These are phyloP conservation scores for Vitis rupestris DNA, from an alignment of 164 flowering plant species.

Conservation along the genomic window DNA sequence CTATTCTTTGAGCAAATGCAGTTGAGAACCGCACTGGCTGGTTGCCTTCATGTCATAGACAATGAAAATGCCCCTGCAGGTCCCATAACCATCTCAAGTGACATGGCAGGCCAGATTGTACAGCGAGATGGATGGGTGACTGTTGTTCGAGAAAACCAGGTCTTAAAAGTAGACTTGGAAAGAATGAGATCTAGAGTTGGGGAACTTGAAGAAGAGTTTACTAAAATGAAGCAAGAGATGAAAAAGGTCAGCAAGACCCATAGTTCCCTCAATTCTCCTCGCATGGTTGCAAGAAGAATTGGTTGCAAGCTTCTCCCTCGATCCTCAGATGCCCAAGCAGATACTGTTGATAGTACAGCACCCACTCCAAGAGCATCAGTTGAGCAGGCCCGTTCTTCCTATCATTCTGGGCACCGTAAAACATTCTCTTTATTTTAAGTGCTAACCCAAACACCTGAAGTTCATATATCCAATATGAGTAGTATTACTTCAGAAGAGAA, in stretches of 20 bases:
- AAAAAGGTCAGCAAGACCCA: conserved; percentile 59
- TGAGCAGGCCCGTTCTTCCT: conserved; percentile 49
- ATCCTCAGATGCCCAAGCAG: conserved; percentile 44
- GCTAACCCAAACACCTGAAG: neutral
- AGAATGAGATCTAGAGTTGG: conserved; percentile 75
- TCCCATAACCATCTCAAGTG: conserved; percentile 24
- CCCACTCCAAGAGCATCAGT: conserved; percentile 61
- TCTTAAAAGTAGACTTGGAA: conserved; percentile 73
- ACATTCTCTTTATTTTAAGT: conserved; percentile 44
- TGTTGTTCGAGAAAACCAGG: conserved; percentile 81
- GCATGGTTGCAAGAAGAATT: conserved; percentile 44
- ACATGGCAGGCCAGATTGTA: conserved; percentile 44
- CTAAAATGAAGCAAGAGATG: conserved; percentile 68
- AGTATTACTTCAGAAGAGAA: neutral
- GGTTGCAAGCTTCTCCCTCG: conserved; percentile 71
- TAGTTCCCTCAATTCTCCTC: conserved; percentile 67
- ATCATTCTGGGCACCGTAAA: conserved; percentile 50
- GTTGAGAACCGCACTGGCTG: conserved; percentile 70
- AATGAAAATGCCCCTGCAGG: conserved; percentile 46
- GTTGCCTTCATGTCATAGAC: conserved; percentile 51
- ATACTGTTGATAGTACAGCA: conserved; percentile 34
- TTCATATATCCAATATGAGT: neutral
- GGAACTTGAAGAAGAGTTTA: conserved; percentile 81
- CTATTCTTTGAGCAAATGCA: conserved; percentile 94
- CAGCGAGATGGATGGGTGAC: conserved; percentile 87